A percentile compares a stretch with the other conserved stretches of the same genome.
These are phyloP conservation scores for Amniculicola lignicola DNA, from an alignment of 495 filamentous ascomycete genomes.

Conservation along the genomic window DNA sequence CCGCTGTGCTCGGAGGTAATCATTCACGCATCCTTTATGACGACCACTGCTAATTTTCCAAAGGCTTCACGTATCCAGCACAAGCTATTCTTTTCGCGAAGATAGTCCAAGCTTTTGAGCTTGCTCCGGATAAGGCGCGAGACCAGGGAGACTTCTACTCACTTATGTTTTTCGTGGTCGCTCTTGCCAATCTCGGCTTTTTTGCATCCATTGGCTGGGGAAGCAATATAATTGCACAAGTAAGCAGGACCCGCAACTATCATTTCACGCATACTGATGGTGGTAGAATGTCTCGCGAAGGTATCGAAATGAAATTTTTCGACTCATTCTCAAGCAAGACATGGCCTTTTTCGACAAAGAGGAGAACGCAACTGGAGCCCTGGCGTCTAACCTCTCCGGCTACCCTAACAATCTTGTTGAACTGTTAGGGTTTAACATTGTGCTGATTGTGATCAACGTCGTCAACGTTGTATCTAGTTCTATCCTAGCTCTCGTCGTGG, in stretches of 20 bases:
- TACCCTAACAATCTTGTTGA: slow-evolving; percentile 47
- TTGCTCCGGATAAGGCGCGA: slow-evolving; percentile 6
- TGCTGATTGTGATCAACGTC: slow-evolving; percentile 35
- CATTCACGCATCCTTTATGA: not conserved
- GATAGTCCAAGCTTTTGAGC: slow-evolving; percentile 31
- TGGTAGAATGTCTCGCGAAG: slow-evolving; percentile 22
- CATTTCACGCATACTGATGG: slow-evolving; percentile 1
- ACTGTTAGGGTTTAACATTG: slow-evolving; percentile 38
- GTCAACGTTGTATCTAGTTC: slow-evolving; percentile 38
- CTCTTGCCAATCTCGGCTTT: slow-evolving; percentile 65
- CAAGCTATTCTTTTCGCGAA: slow-evolving; percentile 39
- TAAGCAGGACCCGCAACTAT: not conserved
- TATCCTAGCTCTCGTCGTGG: slow-evolving; percentile 34
- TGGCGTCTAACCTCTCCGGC: slow-evolving; percentile 63
- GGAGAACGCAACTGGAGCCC: slow-evolving; percentile 76
- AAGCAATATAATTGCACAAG: slow-evolving; percentile 36
- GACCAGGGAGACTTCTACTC: slow-evolving; percentile 71
- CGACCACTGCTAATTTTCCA: not conserved
- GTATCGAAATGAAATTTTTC: slow-evolving; percentile 70
- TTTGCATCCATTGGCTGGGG: slow-evolving; percentile 37
- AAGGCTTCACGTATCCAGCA: slow-evolving; percentile 34
- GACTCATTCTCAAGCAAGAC: slow-evolving; percentile 85
- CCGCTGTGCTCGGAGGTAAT: slow-evolving; percentile 15
- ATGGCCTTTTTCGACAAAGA: slow-evolving; percentile 84
- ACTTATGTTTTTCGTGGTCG: slow-evolving; percentile 93